phyloP scores from a whole-genome alignment of 139 green algal genomes.

The Coccomyxa sp. region DNA sequence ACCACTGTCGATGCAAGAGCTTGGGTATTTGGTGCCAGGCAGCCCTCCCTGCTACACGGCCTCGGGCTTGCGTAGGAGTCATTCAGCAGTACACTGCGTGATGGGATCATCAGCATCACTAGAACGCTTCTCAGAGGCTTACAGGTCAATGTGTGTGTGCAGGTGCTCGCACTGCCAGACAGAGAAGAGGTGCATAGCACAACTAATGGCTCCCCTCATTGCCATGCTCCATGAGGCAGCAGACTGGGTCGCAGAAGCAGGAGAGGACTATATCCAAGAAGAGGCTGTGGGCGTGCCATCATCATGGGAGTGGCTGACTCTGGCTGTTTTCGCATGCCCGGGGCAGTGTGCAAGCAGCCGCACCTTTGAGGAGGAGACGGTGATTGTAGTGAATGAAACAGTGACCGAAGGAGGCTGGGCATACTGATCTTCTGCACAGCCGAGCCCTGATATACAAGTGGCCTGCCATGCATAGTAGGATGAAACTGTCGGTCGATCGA shows the following conservation, averaged over 20 bases:
- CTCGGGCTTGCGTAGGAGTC: no score
- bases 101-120: no score
- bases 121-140: no score
- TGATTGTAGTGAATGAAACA: slow-evolving; percentile 41
- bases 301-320: slow-evolving; percentile 58
- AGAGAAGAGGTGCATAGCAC: slow-evolving; percentile 47
- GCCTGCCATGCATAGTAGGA: no score
- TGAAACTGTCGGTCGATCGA: no score
- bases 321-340: slow-evolving; percentile 51
- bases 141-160: slow-evolving; percentile 34
- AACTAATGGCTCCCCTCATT: slow-evolving; percentile 62
- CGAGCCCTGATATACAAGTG: background rate
- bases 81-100: no score
- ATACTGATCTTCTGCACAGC: no score
- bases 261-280: background rate
- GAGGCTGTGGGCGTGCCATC: slow-evolving; percentile 6
- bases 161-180: background rate
- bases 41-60: no score
- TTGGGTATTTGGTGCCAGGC: no score
- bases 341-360: background rate
- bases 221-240: slow-evolving; percentile 51
- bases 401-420: background rate
- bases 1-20: slow-evolving; percentile 10
- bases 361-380: slow-evolving; percentile 31
- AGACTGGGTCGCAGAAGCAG: slow-evolving; percentile 19